Conservation (phyloP, 202 grass and related monocot species). For the Schoenoplectus tabernaemontani region DNA sequence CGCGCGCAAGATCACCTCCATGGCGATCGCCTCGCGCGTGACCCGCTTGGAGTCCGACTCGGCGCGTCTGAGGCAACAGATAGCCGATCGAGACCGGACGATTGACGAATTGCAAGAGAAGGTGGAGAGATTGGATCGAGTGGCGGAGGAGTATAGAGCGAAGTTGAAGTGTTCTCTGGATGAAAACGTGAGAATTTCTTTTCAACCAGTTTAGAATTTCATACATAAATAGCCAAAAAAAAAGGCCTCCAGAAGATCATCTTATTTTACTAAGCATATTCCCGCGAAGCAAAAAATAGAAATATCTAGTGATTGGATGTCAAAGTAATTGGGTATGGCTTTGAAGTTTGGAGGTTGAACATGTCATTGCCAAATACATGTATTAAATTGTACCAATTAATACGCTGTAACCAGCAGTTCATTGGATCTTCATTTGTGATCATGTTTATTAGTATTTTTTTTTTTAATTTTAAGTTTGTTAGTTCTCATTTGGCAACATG, state of each 20-base stretch:
- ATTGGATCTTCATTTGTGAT: background rate
- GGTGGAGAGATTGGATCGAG: conserved; percentile 27
- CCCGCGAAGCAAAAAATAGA: background rate
- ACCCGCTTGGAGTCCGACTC: conserved; percentile 63
- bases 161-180: conserved; percentile 54
- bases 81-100: conserved; percentile 52
- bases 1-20: conserved; percentile 92
- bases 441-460: background rate
- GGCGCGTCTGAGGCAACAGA: conserved; percentile 45
- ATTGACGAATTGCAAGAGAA: conserved; percentile 52
- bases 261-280: background rate
- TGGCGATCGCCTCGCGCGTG: conserved; percentile 88
- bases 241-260: background rate
- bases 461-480: background rate
- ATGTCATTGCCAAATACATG: background rate
- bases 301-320: background rate
- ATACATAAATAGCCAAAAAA: background rate
- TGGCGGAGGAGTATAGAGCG: conserved; percentile 36
- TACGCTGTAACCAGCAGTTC: background rate
- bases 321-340: background rate
- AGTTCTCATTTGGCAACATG: background rate
- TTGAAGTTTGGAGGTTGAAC: background rate
- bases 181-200: conserved; percentile 51
- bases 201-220: conserved; percentile 1
- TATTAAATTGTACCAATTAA: background rate